Base-by-base conservation (phyloP, 2,329 filamentous ascomycete genomes). In the Coccinonectria pachysandricola region DNA sequence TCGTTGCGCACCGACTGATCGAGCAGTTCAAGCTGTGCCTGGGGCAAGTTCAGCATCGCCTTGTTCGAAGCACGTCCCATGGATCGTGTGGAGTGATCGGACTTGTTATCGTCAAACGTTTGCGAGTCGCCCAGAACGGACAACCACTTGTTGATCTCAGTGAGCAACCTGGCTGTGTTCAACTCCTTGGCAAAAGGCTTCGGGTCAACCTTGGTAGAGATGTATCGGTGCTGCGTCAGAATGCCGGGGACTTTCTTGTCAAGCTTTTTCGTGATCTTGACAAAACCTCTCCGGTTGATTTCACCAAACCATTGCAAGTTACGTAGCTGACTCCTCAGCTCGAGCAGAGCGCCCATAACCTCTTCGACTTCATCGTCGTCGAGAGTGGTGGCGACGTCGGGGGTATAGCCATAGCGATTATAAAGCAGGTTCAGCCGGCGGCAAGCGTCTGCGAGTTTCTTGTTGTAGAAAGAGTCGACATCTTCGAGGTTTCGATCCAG, bases 261-360 rank as follows among this genome's bases (percentile, higher is more conserved):
- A 23, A 95, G 64, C 59, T 98, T 98, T 64, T 98, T 98, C 26
- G 91, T 94, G 54, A 98, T 98, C 62, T 98, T 98, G 53, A 92
- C 75, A 48, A 98, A 98, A 2, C 91, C 91, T 38, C 84, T 71
- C 27, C 87, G 75, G 54, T 98, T 98, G 47, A 96, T 88, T 58
- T 96, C 88, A 25, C 87, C 88, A 52, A 96, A 98, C 87, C 87
- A 96, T 54, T 93, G 83, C 27, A 98, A 64, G 47, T 96, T 96
- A 33, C 91, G 73, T 40, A 96, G 60, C 50, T 92, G 83, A 27
- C 78, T 79, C 31, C 91, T 75, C 34, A 96, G 66, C 56, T 98
- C 91, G 16, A 96, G 70, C 26, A 98, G 64, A 18, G 87, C 86
- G 18, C 81, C 85, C 63, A 92, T 81, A 23, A 96, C 66, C 56